phyloP scores from a whole-genome alignment of 768 basidiomycete species.

The Rickenella mellea region DNA sequence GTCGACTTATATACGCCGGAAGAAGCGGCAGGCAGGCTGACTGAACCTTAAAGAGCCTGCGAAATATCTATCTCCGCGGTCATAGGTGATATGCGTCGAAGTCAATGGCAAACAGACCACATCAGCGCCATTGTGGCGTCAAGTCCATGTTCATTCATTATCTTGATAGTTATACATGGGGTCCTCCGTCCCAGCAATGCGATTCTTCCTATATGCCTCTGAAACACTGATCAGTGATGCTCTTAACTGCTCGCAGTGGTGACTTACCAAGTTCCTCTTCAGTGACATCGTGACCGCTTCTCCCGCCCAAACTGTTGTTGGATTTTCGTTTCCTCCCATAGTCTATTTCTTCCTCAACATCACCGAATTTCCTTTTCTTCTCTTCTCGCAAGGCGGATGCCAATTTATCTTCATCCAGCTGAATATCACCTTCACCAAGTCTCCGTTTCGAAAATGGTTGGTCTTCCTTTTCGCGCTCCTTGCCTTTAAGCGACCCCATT shows the following conservation, averaged over 20 bases:
- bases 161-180: constrained; percentile 93
- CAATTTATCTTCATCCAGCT: constrained; percentile 61
- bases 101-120: no score
- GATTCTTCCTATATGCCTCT: constrained; percentile 88
- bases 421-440: constrained; percentile 73
- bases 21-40: no score
- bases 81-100: no score
- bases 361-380: constrained; percentile 67
- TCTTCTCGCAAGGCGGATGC: constrained; percentile 68
- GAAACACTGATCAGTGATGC: constrained; percentile 16
- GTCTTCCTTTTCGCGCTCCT: constrained; percentile 19
- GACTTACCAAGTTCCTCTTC: constrained; percentile 77
- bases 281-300: constrained; percentile 68
- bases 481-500: constrained; percentile 16
- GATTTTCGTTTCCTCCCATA: constrained; percentile 11
- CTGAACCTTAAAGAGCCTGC: no score
- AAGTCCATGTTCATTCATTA: no score
- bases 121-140: no score
- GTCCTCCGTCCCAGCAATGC: constrained; percentile 65
- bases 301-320: constrained; percentile 16
- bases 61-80: no score
- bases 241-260: constrained; percentile 1
- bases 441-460: constrained; percentile 13
- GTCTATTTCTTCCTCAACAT: constrained; percentile 48
- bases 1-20: no score